Base-by-base conservation (phyloP, 129 eudicot genomes). In the Flaveria ramosissima region DNA sequence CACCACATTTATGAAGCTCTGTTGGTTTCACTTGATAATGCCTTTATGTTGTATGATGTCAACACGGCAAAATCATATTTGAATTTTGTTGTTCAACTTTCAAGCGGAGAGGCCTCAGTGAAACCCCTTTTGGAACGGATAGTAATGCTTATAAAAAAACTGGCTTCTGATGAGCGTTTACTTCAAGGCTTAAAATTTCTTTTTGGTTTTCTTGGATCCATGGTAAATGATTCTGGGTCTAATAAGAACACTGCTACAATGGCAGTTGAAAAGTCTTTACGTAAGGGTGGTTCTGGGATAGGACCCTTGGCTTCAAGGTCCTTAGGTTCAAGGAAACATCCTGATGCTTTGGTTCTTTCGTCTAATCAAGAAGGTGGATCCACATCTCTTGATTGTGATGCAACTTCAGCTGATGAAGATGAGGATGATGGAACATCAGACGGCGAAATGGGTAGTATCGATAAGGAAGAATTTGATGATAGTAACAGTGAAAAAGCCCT, bases 391-490 rank as follows among this genome's bases (percentile, higher is more conserved):
- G 99, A 94, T 43, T 91, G 99, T 78, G 99, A 89, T 84, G 99
- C 99, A 67, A 88, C 95, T 70, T 94, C 97, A 78, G 89, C 87
- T 56, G 99, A 94, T 64, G 99, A 94, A 72, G 99, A 91, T 64
- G 99, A 94, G 82, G 98, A 94, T 78, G 99, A 94, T 85, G 99
- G 99, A 21, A 94, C 99, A 45, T 94, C 99, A 6, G 99, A 94
- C 65, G 99, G 99, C 53, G 99, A 94, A 42, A 83, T 77, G 42
- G 99, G 93, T 76, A 89, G 97, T 80, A 73, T 94, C 7, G 96
- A 89, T 53, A 94, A 89, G 69, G 99, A 94, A n/a, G 99, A 94
- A 19, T 96, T 89, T 66, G 99, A 94, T 65, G 99, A 94, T 63
- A 78, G 77, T 39, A 94, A 82, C 73, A 89, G 92, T 73, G 99